Evolutionary conservation across 208 protist genomes (phyloP).

Genomic region (Wallacemonas rigidus): DNA sequence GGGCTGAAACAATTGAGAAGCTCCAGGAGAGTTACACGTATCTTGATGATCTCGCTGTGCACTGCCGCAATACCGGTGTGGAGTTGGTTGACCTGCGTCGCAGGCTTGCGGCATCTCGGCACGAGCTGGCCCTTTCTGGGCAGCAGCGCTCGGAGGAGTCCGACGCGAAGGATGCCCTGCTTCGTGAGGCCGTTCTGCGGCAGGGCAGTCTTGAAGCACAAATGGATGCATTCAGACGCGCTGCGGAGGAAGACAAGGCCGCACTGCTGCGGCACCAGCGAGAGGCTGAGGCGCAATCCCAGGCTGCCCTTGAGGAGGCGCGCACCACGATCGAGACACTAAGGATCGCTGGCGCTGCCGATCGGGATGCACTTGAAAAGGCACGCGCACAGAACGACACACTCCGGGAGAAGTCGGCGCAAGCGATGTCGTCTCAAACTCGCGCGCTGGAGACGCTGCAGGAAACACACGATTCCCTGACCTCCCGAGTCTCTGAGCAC

Average conservation of each 20-base stretch:
- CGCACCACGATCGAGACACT: not conserved
- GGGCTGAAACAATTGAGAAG: not conserved
- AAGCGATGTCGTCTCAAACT: not conserved
- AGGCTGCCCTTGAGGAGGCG: not conserved
- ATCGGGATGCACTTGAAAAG: not conserved
- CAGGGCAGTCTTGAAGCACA: not conserved
- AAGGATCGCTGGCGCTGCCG: not conserved
- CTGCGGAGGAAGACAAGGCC: not conserved
- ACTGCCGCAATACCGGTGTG: not conserved
- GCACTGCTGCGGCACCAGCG: not conserved
- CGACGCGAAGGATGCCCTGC: not conserved
- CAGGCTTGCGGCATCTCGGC: not conserved
- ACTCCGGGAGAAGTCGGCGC: not conserved
- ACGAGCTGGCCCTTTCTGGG: not conserved
- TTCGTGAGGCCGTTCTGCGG: not conserved
- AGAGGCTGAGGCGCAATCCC: not conserved
- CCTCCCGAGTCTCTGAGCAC: not conserved
- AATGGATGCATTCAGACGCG: not conserved
- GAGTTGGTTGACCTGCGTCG: constrained; percentile 3
- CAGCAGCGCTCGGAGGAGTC: not conserved
- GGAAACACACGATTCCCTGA: not conserved
- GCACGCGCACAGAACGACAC: not conserved
- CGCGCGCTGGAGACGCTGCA: not conserved
- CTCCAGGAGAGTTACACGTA: constrained; percentile 4
- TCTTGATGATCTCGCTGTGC: constrained; percentile 5